Evolutionary conservation across 345 rosid genomes (phyloP), one percentile per base, ranked within the genome.

Genomic region (Linum usitatissimum): DNA sequence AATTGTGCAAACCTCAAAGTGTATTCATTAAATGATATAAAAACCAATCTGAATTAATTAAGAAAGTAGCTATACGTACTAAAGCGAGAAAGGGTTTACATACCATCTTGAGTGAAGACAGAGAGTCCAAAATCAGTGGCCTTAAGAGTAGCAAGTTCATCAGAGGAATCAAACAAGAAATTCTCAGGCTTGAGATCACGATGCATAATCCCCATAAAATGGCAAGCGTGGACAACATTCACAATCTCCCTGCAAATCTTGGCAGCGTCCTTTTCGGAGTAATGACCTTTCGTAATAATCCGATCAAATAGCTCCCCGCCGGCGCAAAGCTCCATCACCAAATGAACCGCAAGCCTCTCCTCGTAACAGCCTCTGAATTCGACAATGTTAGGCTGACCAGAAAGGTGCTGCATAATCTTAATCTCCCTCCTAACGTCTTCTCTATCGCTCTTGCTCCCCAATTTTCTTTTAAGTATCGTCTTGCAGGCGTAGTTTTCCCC

Each of bases 101-200:
- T 45, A 45, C 51, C 51, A 10, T 45, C 51, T 45, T 45, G 15
- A 45, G 17, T 15, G 51, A 45, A 45, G 15, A 45, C 51, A 3
- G 51, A 45, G 59, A 55, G 59, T 28, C 59, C 59, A 28, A 55
- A 55, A 55, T 55, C 59, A 20, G 59, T 55, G 14, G 59, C 59
- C 59, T 55, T 55, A 12, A 55, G 59, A 19, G 59, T 20, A 5
- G 59, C 23, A 18, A 3, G 13, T 28, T 55, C 59, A 28, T 55
- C 59, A 28, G 6, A 6, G 28, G 30, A 6, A 18, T 9, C 14
- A 18, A 55, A 19, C 59, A 55, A 55, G 30, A 55, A 55, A 14
- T 55, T 55, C 59, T 55, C 59, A 12, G 59, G 59, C 59, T 55
- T 55, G 30, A 55, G 59, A 55, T 55, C 59, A 9, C 59, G n/a